Base-by-base conservation (phyloP, 208 protist genomes). In the Crithidia mellificae region DNA sequence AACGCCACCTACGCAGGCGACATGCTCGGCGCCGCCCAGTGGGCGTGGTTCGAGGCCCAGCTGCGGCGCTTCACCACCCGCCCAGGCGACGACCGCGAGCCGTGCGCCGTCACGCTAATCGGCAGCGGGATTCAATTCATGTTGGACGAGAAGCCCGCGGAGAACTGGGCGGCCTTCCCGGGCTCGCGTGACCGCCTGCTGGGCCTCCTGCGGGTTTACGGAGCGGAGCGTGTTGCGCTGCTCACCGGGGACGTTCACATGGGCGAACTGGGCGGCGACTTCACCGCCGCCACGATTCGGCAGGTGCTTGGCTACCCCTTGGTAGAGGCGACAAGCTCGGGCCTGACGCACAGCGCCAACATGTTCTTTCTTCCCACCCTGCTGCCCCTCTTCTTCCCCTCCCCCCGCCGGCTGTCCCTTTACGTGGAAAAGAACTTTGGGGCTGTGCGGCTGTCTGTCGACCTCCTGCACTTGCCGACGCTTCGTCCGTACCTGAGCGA, bases 161-260 rank as follows among this genome's bases (percentile, higher is more conserved):
- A 96, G 61, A 86, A 78, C 62, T 94, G 88, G 88, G 79, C 77
- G 11, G 78, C 67, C n/a, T 92, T 90, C 76, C 86, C 84, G 6
- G 27, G 39, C 34, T 77, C 80, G 4, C 81, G 87, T 0, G 67
- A 87, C 36, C 77, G 84, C 6, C 83, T 96, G 29, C 72, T 92
- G 36, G 53, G 38, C 0, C 62, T 93, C 12, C 61, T 93, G 43
- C 78, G 75, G 5, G 49, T 50, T 7, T 77, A 82, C 67, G 25
- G 63, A 1, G 68, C 72, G 9, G 79, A 89, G 63, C 83, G 89
- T 19, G 84, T 87, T 2, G 78, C 85, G n/a, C 89, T 96, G 46
- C 52, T 96, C 15, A 87, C 80, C 14, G 91, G 91, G 7, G 91
- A 96, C 62, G 81, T 96, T 20, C 91, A 96, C 74, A 66, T 95